Evolutionary conservation across 2,329 filamentous ascomycete genomes (phyloP).

Genomic region (Monosporascus sp.): DNA sequence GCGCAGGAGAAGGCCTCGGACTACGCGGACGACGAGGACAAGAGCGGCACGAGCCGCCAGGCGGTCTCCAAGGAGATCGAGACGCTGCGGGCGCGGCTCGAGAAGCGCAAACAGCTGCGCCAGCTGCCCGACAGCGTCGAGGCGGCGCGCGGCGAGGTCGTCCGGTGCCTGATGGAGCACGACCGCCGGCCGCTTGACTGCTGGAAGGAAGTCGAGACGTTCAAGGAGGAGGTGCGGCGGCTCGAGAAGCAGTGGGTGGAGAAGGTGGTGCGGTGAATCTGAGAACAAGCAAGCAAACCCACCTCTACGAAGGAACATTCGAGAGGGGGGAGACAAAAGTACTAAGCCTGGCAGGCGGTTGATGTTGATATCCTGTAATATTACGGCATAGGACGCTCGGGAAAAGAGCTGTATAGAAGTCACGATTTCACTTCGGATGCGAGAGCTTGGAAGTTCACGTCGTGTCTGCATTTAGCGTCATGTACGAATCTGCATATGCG

Average conservation of each 20-base stretch:
- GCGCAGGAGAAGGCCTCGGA: conserved; percentile 53
- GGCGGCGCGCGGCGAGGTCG: conserved; percentile 68
- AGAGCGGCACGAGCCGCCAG: conserved; percentile 31
- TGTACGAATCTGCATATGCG: conserved; percentile 10
- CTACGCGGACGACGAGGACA: conserved; percentile 24
- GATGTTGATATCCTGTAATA: conserved; percentile 20
- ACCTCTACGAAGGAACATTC: too few species aligned
- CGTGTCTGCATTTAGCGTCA: conserved; percentile 17
- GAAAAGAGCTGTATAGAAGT: conserved; percentile 19
- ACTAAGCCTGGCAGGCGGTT: neutral
- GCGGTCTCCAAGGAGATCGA: conserved; percentile 55
- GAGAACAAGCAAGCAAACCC: too few species aligned
- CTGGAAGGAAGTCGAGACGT: conserved; percentile 86
- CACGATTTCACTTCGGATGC: neutral
- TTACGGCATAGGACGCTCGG: conserved; percentile 22
- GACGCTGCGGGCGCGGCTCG: conserved; percentile 52
- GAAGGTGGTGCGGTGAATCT: conserved; percentile 53
- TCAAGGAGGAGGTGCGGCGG: conserved; percentile 82
- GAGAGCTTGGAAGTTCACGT: conserved; percentile 10
- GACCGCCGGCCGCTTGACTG: conserved; percentile 88
- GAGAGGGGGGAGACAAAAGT: neutral
- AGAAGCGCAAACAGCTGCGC: conserved; percentile 59
- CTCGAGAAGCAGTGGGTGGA: conserved; percentile 86
- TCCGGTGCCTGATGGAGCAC: conserved; percentile 75
- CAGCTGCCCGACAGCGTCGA: conserved; percentile 67